Evolutionary conservation across 257 asterid genomes (phyloP), one percentile per base, ranked within the genome.

Genomic region (Solanum acaule): DNA sequence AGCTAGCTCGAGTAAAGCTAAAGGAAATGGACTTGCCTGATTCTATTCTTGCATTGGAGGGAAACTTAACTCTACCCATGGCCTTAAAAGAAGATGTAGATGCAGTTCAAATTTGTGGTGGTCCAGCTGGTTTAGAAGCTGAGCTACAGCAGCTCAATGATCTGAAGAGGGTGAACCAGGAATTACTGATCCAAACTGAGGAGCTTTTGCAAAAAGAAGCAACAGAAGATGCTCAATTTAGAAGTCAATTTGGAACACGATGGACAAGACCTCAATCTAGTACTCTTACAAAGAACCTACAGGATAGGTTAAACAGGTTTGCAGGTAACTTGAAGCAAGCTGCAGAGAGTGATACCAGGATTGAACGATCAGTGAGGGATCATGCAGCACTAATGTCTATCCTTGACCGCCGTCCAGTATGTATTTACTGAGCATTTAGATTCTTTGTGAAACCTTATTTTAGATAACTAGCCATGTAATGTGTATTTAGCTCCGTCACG

Each of bases 221-320:
- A 42, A 85, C 91, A 3, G 99, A 97, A 90, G 99, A 97, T 92
- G 92, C 96, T 52, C 98, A 96, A 83, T 97, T 97, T 88, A 94
- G 99, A 91, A 97, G 89, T 89, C 98, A 97, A 90, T 96, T 96
- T 91, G 99, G 98, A 90, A 92, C 95, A 29, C 93, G 98, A 87
- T 97, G 99, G 99, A 95, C 97, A 52, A 93, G 99, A 87, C 99
- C 99, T 86, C 99, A 95, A 88, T 97, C 99, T 76, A 96, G 96
- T 93, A 95, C 99, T 68, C 91, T 97, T 84, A 97, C 98, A 70
- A 96, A 95, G 91, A 96, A 94, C 90, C 90, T 96, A 91, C 95
- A 89, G 88, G 99, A 97, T 89, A 94, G 98, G 89, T 91, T 97
- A 79, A 94, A 96, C 90, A 96, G 94, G 92, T 96, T 96, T 92